Conservation (phyloP, 768 basidiomycete genomes). For the Trametes villosa region DNA sequence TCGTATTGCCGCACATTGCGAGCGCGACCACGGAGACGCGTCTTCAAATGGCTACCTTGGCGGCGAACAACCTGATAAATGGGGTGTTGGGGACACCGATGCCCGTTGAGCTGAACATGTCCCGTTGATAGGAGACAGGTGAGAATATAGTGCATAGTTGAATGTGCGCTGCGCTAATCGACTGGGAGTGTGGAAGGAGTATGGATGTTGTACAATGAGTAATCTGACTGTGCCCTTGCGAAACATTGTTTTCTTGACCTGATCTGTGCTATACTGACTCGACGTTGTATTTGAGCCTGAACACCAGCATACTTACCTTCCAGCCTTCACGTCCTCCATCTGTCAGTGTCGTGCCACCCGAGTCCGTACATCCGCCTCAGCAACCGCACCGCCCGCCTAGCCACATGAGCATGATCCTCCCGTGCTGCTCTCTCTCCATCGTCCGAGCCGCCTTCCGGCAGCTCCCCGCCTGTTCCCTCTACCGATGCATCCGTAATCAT, state of each 20-base stretch:
- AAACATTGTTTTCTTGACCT: too few species aligned
- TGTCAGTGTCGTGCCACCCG: slow-evolving; percentile 5
- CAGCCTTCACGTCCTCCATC: too few species aligned
- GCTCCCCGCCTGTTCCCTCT: not conserved
- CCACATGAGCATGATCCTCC: not conserved
- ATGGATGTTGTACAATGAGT: too few species aligned
- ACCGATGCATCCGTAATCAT: not conserved
- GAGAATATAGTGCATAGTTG: too few species aligned
- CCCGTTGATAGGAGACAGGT: not conserved
- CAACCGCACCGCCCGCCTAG: slow-evolving; percentile 4
- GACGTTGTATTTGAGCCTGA: too few species aligned
- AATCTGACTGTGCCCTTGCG: too few species aligned
- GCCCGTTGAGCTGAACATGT: slow-evolving; percentile 51
- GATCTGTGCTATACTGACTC: too few species aligned
- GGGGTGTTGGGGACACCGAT: slow-evolving; percentile 56
- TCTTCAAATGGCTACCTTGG: slow-evolving; percentile 78
- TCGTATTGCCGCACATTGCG: slow-evolving; percentile 88
- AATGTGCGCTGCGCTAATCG: too few species aligned
- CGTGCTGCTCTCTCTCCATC: not conserved
- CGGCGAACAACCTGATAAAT: slow-evolving; percentile 68
- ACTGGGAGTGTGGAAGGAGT: too few species aligned
- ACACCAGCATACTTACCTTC: too few species aligned
- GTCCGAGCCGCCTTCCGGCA: not conserved
- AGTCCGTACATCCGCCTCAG: slow-evolving; percentile 12
- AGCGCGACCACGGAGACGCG: slow-evolving; percentile 89